Percentiles rank a stretch among this genome's conserved stretches.
Evolutionary conservation across 305 asterid genomes (phyloP).

Genomic region (Galium porrigens): DNA sequence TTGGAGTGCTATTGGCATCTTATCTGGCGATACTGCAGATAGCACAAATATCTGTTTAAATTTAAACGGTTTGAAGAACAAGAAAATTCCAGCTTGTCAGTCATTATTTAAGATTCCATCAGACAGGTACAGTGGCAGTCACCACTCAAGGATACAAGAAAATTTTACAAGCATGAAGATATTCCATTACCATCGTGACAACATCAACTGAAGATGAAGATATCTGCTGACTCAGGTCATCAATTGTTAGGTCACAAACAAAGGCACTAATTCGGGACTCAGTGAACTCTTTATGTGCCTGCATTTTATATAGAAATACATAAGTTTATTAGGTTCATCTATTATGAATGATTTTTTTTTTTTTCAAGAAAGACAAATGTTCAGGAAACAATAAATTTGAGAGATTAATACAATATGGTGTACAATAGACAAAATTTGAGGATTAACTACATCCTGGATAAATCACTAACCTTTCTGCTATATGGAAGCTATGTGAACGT

Average conservation of each 20-base stretch:
- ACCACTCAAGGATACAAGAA: background rate
- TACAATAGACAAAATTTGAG: background rate
- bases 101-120: background rate
- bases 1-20: conserved; percentile 62
- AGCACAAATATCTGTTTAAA: conserved; percentile 75
- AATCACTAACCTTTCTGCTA: background rate
- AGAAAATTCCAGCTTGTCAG: conserved; percentile 13
- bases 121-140: background rate
- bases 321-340: background rate
- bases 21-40: conserved; percentile 94
- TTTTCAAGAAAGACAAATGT: background rate
- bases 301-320: conserved; percentile 16
- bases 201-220: conserved; percentile 77
- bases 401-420: background rate
- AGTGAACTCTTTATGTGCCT: conserved; percentile 68
- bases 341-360: background rate
- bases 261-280: conserved; percentile 63
- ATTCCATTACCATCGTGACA: conserved; percentile 70
- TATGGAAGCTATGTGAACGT: background rate
- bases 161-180: conserved; percentile 11
- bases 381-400: background rate
- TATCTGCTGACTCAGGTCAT: conserved; percentile 52
- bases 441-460: background rate
- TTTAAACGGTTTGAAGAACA: conserved; percentile 35
- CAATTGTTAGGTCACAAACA: conserved; percentile 65